Evolutionary conservation across 2,329 filamentous ascomycete genomes (phyloP).

Genomic region (Venturia oleaginea): DNA sequence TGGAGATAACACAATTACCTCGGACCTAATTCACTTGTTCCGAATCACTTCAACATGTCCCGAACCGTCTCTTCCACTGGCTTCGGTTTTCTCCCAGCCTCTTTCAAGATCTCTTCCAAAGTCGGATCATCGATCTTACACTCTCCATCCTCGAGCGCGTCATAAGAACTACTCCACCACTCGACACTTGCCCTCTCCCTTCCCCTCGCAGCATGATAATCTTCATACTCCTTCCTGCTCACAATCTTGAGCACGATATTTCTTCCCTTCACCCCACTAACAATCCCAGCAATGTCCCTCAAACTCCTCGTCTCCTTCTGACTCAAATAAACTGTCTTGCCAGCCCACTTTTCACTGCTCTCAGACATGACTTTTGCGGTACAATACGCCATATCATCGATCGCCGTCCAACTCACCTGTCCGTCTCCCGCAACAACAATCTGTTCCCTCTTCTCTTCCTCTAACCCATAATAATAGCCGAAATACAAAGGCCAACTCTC

Average conservation of each 20-base stretch:
- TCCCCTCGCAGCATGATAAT: conserved; percentile 29
- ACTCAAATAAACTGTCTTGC: conserved; percentile 32
- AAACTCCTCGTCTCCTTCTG: conserved; percentile 22
- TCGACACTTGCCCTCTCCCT: conserved; percentile 30
- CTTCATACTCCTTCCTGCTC: conserved; percentile 31
- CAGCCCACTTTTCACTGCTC: conserved; percentile 20
- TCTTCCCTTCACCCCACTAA: conserved; percentile 21
- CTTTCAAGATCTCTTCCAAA: conserved; percentile 30
- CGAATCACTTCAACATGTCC: conserved; percentile 28
- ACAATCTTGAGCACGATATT: conserved; percentile 30
- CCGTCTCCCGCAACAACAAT: conserved; percentile 35
- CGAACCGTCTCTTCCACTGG: conserved; percentile 31
- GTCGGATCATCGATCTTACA: conserved; percentile 34
- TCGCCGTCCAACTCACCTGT: conserved; percentile 35
- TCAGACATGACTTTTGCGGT: conserved; percentile 32
- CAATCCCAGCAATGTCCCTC: conserved; percentile 24
- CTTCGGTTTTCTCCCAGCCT: conserved; percentile 27
- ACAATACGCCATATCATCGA: conserved; percentile 34
- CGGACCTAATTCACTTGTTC: not conserved
- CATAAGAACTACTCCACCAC: conserved; percentile 40
- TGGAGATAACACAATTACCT: not conserved
- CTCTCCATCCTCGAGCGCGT: conserved; percentile 33
- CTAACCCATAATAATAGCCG: conserved; percentile 31
- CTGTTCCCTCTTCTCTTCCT: conserved; percentile 27
- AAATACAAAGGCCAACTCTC: conserved; percentile 41